Base-by-base conservation (phyloP, 331 rosid species). In the Phaseolus coccineus region DNA sequence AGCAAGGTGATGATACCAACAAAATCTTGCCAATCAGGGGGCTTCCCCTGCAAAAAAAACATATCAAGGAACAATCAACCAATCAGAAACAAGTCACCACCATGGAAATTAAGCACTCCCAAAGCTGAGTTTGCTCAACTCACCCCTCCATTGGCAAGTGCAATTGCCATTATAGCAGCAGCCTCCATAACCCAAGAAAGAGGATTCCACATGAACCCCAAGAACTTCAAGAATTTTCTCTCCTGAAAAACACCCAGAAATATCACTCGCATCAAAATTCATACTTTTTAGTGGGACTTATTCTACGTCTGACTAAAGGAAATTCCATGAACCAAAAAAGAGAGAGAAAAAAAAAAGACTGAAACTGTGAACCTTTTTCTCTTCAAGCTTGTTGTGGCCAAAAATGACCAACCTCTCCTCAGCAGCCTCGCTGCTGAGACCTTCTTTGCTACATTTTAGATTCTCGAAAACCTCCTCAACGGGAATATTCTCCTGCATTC, bases 181-280 rank as follows among this genome's bases (percentile, higher is more conserved):
- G 97, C 97, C 79, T 94, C 98, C 98, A 94, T 94, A 31, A 94
- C 98, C 98, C 98, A 94, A 55, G 97, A 91, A 46, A 94, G 88
- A 82, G 98, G 98, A 39, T 94, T 94, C 98, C 98, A 94, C 98
- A 94, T 94, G 68, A 94, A 94, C 51, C 98, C 98, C 90, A 94
- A 87, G 80, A 90, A 94, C 90, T 91, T 94, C 83, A 94, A 68
- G 35, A 94, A 24, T 55, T 91, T 94, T 82, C 97, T 94, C 82
- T 94, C 97, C 98, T 94, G 90, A 62, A 86, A 76, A 69, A 66
- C 13, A 71, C 76, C 81, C 83, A 64, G 50, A 81, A 63, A 74
- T 73, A 83, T 13, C 40, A 57, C 37, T 63, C 30, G 14, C 69
- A 64, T 47, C 61, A 15, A 71, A 51, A 47, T 22, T 27, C 19